phyloP scores from a whole-genome alignment of 768 basidiomycete species.

The Leccinum imitatum region DNA sequence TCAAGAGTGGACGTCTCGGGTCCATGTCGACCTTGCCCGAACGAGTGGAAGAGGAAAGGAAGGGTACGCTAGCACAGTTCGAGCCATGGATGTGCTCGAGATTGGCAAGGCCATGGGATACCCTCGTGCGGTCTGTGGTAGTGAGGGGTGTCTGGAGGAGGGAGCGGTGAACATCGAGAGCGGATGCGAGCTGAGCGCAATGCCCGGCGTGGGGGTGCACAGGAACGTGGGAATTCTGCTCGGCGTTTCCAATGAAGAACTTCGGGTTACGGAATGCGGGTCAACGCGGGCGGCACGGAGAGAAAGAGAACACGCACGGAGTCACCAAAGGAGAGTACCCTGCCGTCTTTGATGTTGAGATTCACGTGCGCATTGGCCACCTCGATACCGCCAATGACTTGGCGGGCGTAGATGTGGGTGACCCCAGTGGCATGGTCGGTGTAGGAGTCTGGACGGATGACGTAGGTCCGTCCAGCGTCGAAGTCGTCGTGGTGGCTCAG shows the following conservation, averaged over 20 bases:
- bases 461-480: slow-evolving; percentile 43
- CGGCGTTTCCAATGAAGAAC: slow-evolving; percentile 71
- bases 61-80: no score
- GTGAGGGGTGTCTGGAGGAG: slow-evolving; percentile 27
- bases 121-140: slow-evolving; percentile 10
- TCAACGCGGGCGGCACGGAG: slow-evolving; percentile 9
- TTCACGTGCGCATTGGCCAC: slow-evolving; percentile 92
- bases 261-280: slow-evolving; percentile 28
- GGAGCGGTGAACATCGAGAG: slow-evolving; percentile 29
- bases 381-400: slow-evolving; percentile 82
- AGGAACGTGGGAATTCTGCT: slow-evolving; percentile 27
- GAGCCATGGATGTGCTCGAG: slow-evolving; percentile 45
- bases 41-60: no score
- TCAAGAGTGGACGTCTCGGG: slow-evolving; percentile 58
- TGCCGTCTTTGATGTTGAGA: slow-evolving; percentile 84
- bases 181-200: slow-evolving; percentile 45
- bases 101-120: slow-evolving; percentile 18
- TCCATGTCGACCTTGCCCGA: slow-evolving; percentile 29
- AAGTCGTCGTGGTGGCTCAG: slow-evolving; percentile 41
- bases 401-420: slow-evolving; percentile 85
- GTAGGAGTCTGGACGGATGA: slow-evolving; percentile 80
- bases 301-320: slow-evolving; percentile 53
- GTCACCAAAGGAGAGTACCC: slow-evolving; percentile 83
- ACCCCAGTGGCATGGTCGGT: slow-evolving; percentile 85
- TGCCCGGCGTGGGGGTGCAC: slow-evolving; percentile 54